phyloP scores from a whole-genome alignment of 2,329 filamentous ascomycete genomes.

The Neofusicoccum ribis region DNA sequence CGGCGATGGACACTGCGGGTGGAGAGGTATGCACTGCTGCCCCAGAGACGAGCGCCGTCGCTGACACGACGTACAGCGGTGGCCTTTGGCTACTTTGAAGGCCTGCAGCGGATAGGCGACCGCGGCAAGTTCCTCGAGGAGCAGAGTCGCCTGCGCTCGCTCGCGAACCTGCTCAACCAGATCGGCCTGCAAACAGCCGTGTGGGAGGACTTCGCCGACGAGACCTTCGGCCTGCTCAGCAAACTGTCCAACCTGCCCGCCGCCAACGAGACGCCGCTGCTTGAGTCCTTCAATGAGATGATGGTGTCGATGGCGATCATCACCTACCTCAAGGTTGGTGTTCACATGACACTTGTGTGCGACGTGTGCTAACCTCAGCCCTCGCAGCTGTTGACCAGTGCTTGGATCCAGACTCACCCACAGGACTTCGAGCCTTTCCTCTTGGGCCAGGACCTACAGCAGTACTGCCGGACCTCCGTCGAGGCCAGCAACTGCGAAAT shows the following conservation, averaged over 20 bases:
- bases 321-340: conserved; percentile 69
- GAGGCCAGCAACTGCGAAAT: conserved; percentile 80
- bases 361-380: conserved; percentile 19
- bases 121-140: conserved; percentile 67
- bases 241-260: conserved; percentile 60
- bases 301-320: conserved; percentile 72
- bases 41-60: conserved; percentile 14
- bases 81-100: conserved; percentile 91
- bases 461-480: conserved; percentile 70
- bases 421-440: conserved; percentile 73
- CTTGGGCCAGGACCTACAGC: conserved; percentile 55
- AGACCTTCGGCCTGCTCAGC: conserved; percentile 67
- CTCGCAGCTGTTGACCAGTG: conserved; percentile 73
- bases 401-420: conserved; percentile 76
- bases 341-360: conserved; percentile 6
- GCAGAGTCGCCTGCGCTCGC: conserved; percentile 66
- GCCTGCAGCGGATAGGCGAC: conserved; percentile 69
- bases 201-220: conserved; percentile 81
- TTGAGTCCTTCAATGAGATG: conserved; percentile 72
- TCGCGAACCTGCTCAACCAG: conserved; percentile 69
- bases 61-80: conserved; percentile 63
- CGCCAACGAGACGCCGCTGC: conserved; percentile 57
- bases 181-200: conserved; percentile 69
- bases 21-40: conserved; percentile 74
- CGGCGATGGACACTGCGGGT: conserved; percentile 95